Conservation (phyloP, 257 asterid species). For the Forsythia viridissima region DNA sequence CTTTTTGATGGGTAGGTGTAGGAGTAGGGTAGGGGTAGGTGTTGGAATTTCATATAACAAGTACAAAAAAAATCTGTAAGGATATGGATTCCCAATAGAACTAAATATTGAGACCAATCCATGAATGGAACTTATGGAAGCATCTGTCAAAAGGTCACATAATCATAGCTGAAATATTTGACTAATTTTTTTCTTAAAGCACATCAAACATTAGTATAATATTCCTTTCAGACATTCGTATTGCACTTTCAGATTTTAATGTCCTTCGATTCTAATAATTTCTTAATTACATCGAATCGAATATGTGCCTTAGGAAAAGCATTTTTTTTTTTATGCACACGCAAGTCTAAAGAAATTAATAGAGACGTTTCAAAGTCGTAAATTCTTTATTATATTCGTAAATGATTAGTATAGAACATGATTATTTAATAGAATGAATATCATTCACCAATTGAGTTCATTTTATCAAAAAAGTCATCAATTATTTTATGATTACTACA, state of each 20-base stretch:
- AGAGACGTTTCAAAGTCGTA: background rate
- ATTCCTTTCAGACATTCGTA: background rate
- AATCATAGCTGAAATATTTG: constrained; percentile 33
- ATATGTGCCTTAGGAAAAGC: background rate
- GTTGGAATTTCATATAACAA: background rate
- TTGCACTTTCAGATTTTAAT: background rate
- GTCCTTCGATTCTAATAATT: background rate
- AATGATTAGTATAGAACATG: no score
- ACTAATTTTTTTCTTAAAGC: constrained; percentile 15
- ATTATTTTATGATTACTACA: no score
- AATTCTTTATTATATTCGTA: background rate
- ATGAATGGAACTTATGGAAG: constrained; percentile 4
- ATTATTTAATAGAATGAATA: no score
- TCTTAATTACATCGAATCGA: background rate
- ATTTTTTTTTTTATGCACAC: background rate
- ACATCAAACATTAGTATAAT: background rate
- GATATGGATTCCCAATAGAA: constrained; percentile 26
- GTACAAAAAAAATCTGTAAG: constrained; percentile 27
- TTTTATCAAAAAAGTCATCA: background rate
- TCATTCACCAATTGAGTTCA: no score
- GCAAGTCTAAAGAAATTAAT: background rate
- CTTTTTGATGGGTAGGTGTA: background rate
- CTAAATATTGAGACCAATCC: background rate
- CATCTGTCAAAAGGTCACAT: constrained; percentile 23
- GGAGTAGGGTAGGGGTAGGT: background rate